Base-by-base conservation (phyloP, 495 filamentous ascomycete genomes). In the Barbatosphaeria neglecta region DNA sequence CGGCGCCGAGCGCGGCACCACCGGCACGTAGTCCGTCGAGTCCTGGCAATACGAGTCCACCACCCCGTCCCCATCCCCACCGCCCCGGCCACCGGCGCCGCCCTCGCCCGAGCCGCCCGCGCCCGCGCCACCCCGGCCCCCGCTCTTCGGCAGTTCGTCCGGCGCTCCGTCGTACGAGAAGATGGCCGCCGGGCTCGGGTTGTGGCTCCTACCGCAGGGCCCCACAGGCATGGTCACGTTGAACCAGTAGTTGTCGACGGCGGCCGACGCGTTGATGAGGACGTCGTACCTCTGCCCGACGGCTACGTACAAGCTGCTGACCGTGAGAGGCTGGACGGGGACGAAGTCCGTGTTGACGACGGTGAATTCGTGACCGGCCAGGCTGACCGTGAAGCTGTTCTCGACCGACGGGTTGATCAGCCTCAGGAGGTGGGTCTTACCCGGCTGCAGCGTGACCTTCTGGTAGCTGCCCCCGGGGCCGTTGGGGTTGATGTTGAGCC, bases 231-330 rank as follows among this genome's bases (percentile, higher is more conserved):
- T 55, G 6, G 58, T 55, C 6, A 54, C 55, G 42, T 62, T 54
- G 35, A 67, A 56, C 81, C 81, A 86, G 60, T 80, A 85, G 50
- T 74, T 68, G 22, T 48, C 62, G 27, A 53, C 46, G 15, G 57
- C 10, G 43, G 77, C 66, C 42, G 77, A 67, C 6, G 81, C 81
- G 35, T 69, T 69, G 27, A 86, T 68, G 47, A 85, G 71, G 18
- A 86, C 63, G 49, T 84, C 74, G 60, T 82, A 83, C 19, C 83
- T 69, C 58, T 87, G 80, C 9, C 78, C 82, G 50, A 85, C 80
- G 27, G 56, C 72, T 23, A 86, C 66, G 9, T 63, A 60, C 6
- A 83, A 38, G 7, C 63, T 57, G 8, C 60, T 45, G 19, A 62
- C 61, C 2, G 58, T 56, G 35, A 68, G 68, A 7, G 75, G 74